These are phyloP conservation scores for Aspergillus heteromorphus DNA, from an alignment of 495 filamentous ascomycete species.

Conservation along the genomic window DNA sequence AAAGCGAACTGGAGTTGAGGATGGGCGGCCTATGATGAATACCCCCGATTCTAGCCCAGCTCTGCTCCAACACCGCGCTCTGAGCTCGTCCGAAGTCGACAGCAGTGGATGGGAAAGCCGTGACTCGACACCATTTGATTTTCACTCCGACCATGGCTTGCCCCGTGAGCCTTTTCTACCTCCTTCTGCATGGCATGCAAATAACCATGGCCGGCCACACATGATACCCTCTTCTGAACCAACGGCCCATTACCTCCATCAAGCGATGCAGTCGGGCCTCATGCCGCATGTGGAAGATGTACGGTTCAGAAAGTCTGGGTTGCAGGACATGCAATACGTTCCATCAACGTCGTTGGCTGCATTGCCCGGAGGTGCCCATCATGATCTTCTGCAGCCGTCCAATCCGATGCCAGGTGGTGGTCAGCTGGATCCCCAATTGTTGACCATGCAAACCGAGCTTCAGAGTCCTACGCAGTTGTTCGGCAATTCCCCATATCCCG, in stretches of 20 bases:
- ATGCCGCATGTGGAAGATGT: constrained; percentile 26
- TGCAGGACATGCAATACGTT: constrained; percentile 28
- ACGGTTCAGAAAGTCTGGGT: constrained; percentile 24
- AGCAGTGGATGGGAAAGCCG: constrained; percentile 26
- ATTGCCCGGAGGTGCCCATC: constrained; percentile 49
- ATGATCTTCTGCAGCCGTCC: constrained; percentile 47
- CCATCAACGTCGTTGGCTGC: constrained; percentile 37
- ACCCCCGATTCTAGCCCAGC: constrained; percentile 21
- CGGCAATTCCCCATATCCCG: constrained; percentile 4
- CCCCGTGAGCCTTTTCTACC: constrained; percentile 24
- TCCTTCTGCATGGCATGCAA: constrained; percentile 33
- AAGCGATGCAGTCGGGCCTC: constrained; percentile 35
- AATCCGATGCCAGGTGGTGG: constrained; percentile 15
- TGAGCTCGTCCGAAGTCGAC: constrained; percentile 26
- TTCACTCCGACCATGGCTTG: constrained; percentile 18
- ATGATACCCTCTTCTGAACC: constrained; percentile 48
- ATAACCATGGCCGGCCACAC: constrained; percentile 55
- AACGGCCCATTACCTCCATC: constrained; percentile 61
- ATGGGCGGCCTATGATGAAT: constrained; percentile 13
- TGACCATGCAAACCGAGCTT: constrained; percentile 22
- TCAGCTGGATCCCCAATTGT: constrained; percentile 44
- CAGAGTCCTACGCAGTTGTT: constrained; percentile 8
- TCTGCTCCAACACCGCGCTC: constrained; percentile 17
- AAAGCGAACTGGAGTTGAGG: constrained; percentile 38
- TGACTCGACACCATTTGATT: constrained; percentile 31